Conservation (phyloP, 2,329 filamentous ascomycete species). For the Cladosporium sp. region DNA sequence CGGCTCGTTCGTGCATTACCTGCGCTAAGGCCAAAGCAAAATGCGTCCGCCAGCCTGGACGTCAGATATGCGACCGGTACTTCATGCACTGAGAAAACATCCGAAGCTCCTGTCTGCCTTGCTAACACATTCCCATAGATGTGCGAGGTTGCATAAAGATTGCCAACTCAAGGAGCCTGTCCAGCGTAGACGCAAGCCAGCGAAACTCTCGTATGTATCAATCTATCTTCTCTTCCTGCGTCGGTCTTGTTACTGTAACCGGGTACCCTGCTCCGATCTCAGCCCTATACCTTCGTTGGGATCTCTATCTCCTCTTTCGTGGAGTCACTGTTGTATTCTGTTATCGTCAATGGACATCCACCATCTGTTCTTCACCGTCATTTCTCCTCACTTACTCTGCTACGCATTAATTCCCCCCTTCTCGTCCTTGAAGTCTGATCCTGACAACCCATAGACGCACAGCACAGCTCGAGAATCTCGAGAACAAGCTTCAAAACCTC, state of each 20-base stretch:
- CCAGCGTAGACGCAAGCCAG: slow-evolving; percentile 22
- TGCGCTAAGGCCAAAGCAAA: slow-evolving; percentile 33
- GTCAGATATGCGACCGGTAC: slow-evolving; percentile 26
- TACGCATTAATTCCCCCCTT: too few species aligned
- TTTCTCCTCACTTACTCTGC: not conserved
- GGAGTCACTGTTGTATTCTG: too few species aligned
- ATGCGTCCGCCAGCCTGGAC: slow-evolving; percentile 24
- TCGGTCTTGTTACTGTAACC: too few species aligned
- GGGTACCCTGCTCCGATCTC: too few species aligned
- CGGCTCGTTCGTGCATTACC: slow-evolving; percentile 21
- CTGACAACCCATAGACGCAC: slow-evolving; percentile 23
- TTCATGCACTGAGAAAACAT: too few species aligned
- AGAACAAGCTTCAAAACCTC: slow-evolving; percentile 31
- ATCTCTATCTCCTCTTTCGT: too few species aligned
- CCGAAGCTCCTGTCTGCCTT: too few species aligned
- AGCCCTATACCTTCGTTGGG: too few species aligned
- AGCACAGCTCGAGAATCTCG: slow-evolving; percentile 31
- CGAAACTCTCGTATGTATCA: slow-evolving; percentile 29
- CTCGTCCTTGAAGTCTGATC: not conserved
- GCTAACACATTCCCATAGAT: slow-evolving; percentile 17
- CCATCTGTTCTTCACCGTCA: too few species aligned
- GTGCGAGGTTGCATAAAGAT: slow-evolving; percentile 29
- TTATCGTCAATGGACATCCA: too few species aligned
- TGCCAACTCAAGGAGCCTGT: slow-evolving; percentile 27
- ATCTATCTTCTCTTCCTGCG: slow-evolving; percentile 1